phyloP scores from a whole-genome alignment of 192 early-diverging fungal genomes.

The Coemansia sp. region DNA sequence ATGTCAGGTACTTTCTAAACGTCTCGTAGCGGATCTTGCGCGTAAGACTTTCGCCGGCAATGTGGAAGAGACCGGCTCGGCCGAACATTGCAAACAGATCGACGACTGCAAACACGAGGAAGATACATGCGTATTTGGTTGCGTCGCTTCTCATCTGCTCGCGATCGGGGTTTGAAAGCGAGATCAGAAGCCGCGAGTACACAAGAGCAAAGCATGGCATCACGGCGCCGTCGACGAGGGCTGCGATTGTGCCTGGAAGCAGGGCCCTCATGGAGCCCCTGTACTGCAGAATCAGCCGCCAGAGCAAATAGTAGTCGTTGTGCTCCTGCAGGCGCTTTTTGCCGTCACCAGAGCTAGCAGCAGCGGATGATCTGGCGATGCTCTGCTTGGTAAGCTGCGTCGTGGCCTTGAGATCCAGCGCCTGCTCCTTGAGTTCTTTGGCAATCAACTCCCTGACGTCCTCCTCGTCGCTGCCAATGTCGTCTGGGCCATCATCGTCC shows the following conservation, averaged over 20 bases:
- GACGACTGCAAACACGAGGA: conserved; percentile 51
- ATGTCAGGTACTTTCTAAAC: conserved; percentile 65
- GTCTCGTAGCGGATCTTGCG: conserved; percentile 57
- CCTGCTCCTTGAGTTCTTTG: conserved; percentile 44
- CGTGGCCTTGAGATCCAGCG: conserved; percentile 35
- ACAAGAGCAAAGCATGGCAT: conserved; percentile 79
- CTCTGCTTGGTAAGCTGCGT: conserved; percentile 2
- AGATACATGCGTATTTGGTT: conserved; percentile 39
- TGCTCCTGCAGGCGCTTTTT: conserved; percentile 20
- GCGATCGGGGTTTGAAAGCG: conserved; percentile 18
- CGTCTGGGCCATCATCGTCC: not conserved
- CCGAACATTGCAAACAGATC: conserved; percentile 56
- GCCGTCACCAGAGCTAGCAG: not conserved
- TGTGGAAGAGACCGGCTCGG: conserved; percentile 56
- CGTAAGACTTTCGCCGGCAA: conserved; percentile 64
- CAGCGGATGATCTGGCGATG: conserved; percentile 12
- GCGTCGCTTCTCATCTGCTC: conserved; percentile 27
- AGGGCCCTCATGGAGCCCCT: conserved; percentile 28
- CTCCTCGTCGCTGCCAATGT: conserved; percentile 4
- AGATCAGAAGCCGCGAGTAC: conserved; percentile 47
- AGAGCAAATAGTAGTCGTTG: conserved; percentile 29
- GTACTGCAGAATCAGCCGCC: conserved; percentile 23
- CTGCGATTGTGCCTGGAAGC: conserved; percentile 29
- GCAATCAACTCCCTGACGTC: conserved; percentile 39
- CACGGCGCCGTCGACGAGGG: conserved; percentile 61